These are phyloP conservation scores for Calonectria montana DNA, from an alignment of 2,329 filamentous ascomycete genomes.

Conservation along the genomic window DNA sequence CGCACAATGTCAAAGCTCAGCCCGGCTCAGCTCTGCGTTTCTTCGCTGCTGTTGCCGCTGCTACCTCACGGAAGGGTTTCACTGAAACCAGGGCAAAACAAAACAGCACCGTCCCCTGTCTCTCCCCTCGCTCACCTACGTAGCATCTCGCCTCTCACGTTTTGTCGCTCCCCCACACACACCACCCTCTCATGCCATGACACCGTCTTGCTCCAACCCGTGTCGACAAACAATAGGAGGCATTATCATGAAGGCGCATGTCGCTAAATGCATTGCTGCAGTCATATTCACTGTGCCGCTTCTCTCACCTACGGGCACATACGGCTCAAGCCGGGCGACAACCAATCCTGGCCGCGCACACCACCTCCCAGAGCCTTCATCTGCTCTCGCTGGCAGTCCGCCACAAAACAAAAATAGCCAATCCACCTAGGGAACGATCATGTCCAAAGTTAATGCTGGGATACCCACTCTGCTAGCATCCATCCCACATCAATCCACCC, in stretches of 20 bases:
- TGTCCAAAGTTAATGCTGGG: not conserved
- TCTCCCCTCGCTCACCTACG: constrained; percentile 3
- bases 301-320: constrained; percentile 3
- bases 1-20: constrained; percentile 12
- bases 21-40: constrained; percentile 22
- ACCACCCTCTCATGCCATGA: constrained; percentile 4
- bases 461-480: not conserved
- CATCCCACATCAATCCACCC: not conserved
- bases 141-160: constrained; percentile 10
- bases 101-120: constrained; percentile 18
- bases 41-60: not conserved
- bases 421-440: constrained; percentile 15
- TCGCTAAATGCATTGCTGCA: not conserved
- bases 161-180: constrained; percentile 10
- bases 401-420: constrained; percentile 4
- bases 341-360: not conserved
- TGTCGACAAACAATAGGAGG: not conserved
- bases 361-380: not conserved
- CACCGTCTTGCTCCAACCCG: not conserved
- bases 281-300: not conserved
- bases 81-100: constrained; percentile 23
- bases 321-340: constrained; percentile 3
- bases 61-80: constrained; percentile 1
- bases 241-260: not conserved
- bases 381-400: not conserved